Percentiles rank a stretch among this genome's conserved stretches.
phyloP scores from a whole-genome alignment of 1,284 basidiomycete species.

The Malassezia obtusa region DNA sequence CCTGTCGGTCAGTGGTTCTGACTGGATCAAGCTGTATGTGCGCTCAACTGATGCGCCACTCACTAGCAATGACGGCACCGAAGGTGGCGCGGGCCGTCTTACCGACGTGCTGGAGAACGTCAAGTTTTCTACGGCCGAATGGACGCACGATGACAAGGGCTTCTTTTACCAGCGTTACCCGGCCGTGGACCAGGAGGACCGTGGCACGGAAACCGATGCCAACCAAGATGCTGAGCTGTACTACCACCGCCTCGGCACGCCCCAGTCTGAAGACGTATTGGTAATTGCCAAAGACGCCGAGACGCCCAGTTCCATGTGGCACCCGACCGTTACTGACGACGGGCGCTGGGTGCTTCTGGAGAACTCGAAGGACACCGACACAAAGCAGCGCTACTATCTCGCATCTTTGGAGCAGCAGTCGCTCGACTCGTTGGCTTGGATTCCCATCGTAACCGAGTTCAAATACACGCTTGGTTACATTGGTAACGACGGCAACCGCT shows the following conservation, averaged over 20 bases:
- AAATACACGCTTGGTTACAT: slow-evolving; percentile 33
- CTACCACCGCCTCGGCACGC: slow-evolving; percentile 41
- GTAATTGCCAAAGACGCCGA: slow-evolving; percentile 34
- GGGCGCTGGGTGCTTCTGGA: slow-evolving; percentile 34
- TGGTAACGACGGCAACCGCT: slow-evolving; percentile 35
- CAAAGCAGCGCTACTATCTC: slow-evolving; percentile 31
- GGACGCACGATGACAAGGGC: slow-evolving; percentile 42
- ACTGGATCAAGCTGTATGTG: slow-evolving; percentile 42
- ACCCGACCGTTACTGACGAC: slow-evolving; percentile 33
- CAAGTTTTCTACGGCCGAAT: slow-evolving; percentile 37
- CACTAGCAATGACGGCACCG: slow-evolving; percentile 21
- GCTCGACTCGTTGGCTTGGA: slow-evolving; percentile 29
- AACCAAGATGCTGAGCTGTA: slow-evolving; percentile 41
- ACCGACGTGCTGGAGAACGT: slow-evolving; percentile 33
- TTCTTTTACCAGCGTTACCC: slow-evolving; percentile 45
- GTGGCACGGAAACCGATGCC: slow-evolving; percentile 43
- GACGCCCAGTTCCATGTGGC: slow-evolving; percentile 35
- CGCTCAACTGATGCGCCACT: slow-evolving; percentile 35
- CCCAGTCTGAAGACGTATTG: slow-evolving; percentile 35
- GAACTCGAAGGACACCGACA: slow-evolving; percentile 41
- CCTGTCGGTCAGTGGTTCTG: slow-evolving; percentile 40
- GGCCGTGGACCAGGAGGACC: slow-evolving; percentile 26
- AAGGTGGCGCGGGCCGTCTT: slow-evolving; percentile 32
- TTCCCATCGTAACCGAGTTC: slow-evolving; percentile 34
- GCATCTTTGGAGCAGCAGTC: slow-evolving; percentile 25